A percentile compares a stretch with the other conserved stretches of the same genome.
These are phyloP conservation scores for Thymus mandschuricus DNA, from an alignment of 257 asterid species.

Conservation along the genomic window DNA sequence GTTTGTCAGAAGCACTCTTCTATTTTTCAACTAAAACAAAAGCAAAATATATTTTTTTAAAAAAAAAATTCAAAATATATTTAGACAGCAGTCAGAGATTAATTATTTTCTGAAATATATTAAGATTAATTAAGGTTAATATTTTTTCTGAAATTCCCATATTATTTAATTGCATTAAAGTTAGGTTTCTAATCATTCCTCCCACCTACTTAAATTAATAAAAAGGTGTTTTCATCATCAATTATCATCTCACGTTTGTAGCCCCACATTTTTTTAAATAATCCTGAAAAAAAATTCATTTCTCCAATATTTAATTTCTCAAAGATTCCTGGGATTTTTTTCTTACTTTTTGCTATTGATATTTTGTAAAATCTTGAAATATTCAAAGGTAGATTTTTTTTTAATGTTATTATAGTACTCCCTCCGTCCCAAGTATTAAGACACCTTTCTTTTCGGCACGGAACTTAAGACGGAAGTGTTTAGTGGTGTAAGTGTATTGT, in stretches of 20 bases:
- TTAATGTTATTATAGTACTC: no score
- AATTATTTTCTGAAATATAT: no score
- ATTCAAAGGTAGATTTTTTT: not conserved
- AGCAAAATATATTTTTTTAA: not conserved
- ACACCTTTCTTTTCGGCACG: no score
- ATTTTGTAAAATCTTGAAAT: not conserved
- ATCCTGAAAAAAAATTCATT: conserved; percentile 31
- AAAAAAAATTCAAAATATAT: not conserved
- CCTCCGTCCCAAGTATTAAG: no score
- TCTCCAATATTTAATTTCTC: conserved; percentile 36
- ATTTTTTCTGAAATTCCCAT: conserved; percentile 33
- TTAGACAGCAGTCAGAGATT: conserved; percentile 22
- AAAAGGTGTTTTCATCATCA: conserved; percentile 43
- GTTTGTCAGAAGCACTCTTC: conserved; percentile 33
- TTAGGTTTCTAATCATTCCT: conserved; percentile 52
- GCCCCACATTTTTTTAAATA: conserved; percentile 4
- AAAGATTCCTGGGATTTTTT: conserved; percentile 32
- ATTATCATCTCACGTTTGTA: conserved; percentile 41
- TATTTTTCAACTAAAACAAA: conserved; percentile 1
- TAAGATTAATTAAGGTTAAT: conserved; percentile 30
- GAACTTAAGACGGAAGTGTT: no score
- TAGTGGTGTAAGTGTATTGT: no score
- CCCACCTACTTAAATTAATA: conserved; percentile 55
- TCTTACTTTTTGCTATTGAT: not conserved
- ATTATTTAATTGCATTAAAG: conserved; percentile 36